Evolutionary conservation across 805 yeast genomes (phyloP).

Genomic region (Monosporozyma solicola): DNA sequence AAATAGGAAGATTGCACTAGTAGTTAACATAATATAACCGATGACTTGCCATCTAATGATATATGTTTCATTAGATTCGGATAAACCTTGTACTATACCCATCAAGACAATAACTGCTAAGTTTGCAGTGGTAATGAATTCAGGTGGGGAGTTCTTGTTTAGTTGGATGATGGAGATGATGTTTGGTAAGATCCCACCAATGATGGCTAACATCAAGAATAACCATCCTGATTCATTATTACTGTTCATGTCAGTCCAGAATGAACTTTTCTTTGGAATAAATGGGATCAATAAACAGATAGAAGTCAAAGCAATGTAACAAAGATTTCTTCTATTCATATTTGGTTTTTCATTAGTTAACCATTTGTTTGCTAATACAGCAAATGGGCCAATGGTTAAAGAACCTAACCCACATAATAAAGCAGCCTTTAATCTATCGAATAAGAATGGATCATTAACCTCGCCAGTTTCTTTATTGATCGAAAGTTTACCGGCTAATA

Average conservation of each 20-base stretch:
- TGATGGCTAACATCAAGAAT: constrained; percentile 9
- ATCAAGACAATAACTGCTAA: constrained; percentile 22
- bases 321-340: constrained; percentile 7
- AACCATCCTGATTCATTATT: constrained; percentile 14
- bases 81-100: constrained; percentile 26
- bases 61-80: constrained; percentile 22
- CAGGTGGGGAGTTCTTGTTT: constrained; percentile 19
- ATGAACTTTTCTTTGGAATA: constrained; percentile 8
- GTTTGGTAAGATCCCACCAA: constrained; percentile 22
- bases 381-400: constrained; percentile 26
- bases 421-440: constrained; percentile 29
- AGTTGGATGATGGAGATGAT: constrained; percentile 18
- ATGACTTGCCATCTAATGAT: constrained; percentile 29
- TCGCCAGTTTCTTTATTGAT: constrained; percentile 29
- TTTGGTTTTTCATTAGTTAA: constrained; percentile 7
- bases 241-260: not conserved
- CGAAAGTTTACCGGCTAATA: constrained; percentile 27
- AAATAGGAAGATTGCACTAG: constrained; percentile 18
- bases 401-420: constrained; percentile 28
- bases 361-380: constrained; percentile 26
- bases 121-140: constrained; percentile 22
- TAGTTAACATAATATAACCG: constrained; percentile 21
- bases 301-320: constrained; percentile 15
- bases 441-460: constrained; percentile 28
- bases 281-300: constrained; percentile 18